Evolutionary conservation across 1,284 basidiomycete genomes (phyloP), one percentile per base, ranked within the genome.

Genomic region (Microstroma glucosiphilum): DNA sequence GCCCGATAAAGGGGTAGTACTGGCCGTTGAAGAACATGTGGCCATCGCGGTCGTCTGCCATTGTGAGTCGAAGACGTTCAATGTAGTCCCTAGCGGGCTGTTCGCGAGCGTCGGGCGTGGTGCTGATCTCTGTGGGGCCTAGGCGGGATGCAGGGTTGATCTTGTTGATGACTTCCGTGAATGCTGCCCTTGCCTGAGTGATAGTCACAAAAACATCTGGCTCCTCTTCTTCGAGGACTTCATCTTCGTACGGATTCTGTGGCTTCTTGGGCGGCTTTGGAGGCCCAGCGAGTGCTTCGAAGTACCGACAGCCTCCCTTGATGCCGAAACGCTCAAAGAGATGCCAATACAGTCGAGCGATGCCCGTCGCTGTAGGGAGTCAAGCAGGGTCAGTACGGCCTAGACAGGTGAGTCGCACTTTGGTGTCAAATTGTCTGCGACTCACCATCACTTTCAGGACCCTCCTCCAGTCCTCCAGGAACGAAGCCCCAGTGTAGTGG

Each of bases 1-100:
- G 91, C 62, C 89, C 88, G 66, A 85, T 84, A 63, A 90, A 80
- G 6, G 84, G 80, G 40, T 87, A 83, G 74, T 89, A 85, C 71
- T 88, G 91, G 15, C 94, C 94, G 72, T 97, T 97, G 71, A 96
- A 82, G 77, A 96, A 94, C 59, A 81, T 25, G 82, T 84, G 76
- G 1, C 79, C 79, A n/a, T n/a, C 41, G 2, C 60, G 56, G 41
- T 49, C 56, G 1, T 67, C 69, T 2, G 40, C 30, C 11, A 55
- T 60, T 1, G 60, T 60, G 1, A 71, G 64, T 21, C 67, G 57
- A 4, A 74, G 62, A 21, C 73, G 68, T 8, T 63, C 37, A 12
- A 70, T 59, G 62, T 76, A 72, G 12, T 21, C 17, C 15, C 43
- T 17, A 6, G 13, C 43, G 43, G 21, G 43, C 17, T 17, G 43